phyloP scores from a whole-genome alignment of 441 rosid genomes.

The Capsella rubella region DNA sequence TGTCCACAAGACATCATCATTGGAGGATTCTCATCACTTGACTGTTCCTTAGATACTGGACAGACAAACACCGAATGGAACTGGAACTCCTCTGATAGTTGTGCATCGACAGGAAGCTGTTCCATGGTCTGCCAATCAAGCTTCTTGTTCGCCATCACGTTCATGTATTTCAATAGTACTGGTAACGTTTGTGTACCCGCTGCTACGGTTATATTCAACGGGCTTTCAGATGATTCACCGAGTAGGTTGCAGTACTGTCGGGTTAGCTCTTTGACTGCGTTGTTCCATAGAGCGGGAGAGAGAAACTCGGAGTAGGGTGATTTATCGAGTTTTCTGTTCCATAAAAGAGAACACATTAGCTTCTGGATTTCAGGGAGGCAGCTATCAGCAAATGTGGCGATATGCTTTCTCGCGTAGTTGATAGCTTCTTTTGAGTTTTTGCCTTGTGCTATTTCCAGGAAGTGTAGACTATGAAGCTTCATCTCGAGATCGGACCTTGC shows the following conservation, averaged over 20 bases:
- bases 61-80: slow-evolving; percentile 68
- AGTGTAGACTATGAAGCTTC: slow-evolving; percentile 61
- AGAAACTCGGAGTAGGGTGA: slow-evolving; percentile 57
- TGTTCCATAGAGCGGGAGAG: slow-evolving; percentile 55
- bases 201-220: slow-evolving; percentile 56
- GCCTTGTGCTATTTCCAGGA: slow-evolving; percentile 52
- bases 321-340: slow-evolving; percentile 51
- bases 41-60: slow-evolving; percentile 69
- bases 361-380: slow-evolving; percentile 55
- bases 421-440: slow-evolving; percentile 54
- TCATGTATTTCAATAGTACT: slow-evolving; percentile 57
- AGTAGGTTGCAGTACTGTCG: slow-evolving; percentile 61
- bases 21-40: slow-evolving; percentile 65
- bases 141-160: slow-evolving; percentile 58
- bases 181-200: slow-evolving; percentile 66
- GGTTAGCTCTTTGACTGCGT: slow-evolving; percentile 54
- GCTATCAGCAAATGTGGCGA: slow-evolving; percentile 47
- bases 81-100: slow-evolving; percentile 59
- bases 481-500: slow-evolving; percentile 60
- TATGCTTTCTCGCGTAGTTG: slow-evolving; percentile 52
- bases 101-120: slow-evolving; percentile 60
- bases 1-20: slow-evolving; percentile 66
- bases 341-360: slow-evolving; percentile 62
- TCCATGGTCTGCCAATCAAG: slow-evolving; percentile 56
- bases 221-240: slow-evolving; percentile 62